phyloP scores from a whole-genome alignment of 1,284 basidiomycete genomes.

The Phlebopus sp. region DNA sequence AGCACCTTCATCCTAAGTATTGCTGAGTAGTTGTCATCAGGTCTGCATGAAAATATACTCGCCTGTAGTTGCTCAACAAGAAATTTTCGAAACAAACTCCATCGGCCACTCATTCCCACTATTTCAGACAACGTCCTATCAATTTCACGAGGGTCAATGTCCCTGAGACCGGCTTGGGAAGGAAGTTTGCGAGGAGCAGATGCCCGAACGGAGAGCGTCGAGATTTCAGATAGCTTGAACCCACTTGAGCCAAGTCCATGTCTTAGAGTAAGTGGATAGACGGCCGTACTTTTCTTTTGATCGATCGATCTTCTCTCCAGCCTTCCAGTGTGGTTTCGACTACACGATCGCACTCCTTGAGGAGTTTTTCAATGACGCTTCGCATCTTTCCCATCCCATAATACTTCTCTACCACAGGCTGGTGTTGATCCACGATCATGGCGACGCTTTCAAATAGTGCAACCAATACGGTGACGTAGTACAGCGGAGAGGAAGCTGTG shows the following conservation, averaged over 20 bases:
- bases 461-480: constrained; percentile 85
- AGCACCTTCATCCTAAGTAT: constrained; percentile 16
- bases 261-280: constrained; percentile 3
- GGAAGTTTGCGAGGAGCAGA: constrained; percentile 39
- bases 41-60: constrained; percentile 6
- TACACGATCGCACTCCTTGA: constrained; percentile 86
- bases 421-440: constrained; percentile 95
- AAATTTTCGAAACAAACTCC: constrained; percentile 90
- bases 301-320: constrained; percentile 87
- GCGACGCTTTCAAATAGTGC: constrained; percentile 94
- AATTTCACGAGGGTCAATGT: constrained; percentile 86
- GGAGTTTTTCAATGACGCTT: constrained; percentile 72
- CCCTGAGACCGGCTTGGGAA: constrained; percentile 35
- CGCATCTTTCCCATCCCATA: constrained; percentile 89
- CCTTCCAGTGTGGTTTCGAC: constrained; percentile 74
- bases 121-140: constrained; percentile 87
- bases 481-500: constrained; percentile 82
- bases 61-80: constrained; percentile 71
- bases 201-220: constrained; percentile 36
- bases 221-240: constrained; percentile 48
- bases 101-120: constrained; percentile 86
- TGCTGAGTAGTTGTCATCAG: not conserved
- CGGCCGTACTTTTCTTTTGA: constrained; percentile 63
- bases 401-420: constrained; percentile 96
- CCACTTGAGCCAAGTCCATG: constrained; percentile 6